Evolutionary conservation across 2,329 filamentous ascomycete genomes (phyloP).

Genomic region (Dothideomycetes sp.): DNA sequence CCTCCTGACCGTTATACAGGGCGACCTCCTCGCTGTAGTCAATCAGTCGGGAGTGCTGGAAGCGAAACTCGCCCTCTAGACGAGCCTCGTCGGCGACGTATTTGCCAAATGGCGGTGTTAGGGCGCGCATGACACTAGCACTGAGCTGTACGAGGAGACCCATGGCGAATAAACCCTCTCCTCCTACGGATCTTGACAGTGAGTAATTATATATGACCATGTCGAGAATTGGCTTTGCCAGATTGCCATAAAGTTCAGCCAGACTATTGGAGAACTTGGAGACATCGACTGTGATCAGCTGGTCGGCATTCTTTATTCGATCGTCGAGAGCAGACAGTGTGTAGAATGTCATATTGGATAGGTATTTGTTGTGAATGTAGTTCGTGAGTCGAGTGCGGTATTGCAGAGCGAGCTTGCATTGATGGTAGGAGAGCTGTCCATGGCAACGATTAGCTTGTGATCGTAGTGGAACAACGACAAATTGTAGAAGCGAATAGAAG

Average conservation of each 20-base stretch:
- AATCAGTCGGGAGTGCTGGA: constrained; percentile 87
- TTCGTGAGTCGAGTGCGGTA: constrained; percentile 92
- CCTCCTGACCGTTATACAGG: constrained; percentile 80
- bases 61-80: constrained; percentile 90
- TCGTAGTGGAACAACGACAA: neutral
- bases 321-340: constrained; percentile 91
- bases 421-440: constrained; percentile 81
- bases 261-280: constrained; percentile 92
- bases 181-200: constrained; percentile 86
- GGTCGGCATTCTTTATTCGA: constrained; percentile 95
- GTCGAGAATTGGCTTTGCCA: constrained; percentile 88
- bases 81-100: constrained; percentile 94
- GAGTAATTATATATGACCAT: constrained; percentile 97
- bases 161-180: constrained; percentile 94
- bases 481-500: neutral
- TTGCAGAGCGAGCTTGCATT: constrained; percentile 84
- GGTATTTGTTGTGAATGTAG: constrained; percentile 87
- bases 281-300: constrained; percentile 93
- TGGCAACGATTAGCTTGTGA: neutral
- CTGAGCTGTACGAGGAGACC: constrained; percentile 85
- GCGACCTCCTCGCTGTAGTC: constrained; percentile 95
- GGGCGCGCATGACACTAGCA: constrained; percentile 80
- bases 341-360: constrained; percentile 97
- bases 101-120: constrained; percentile 93
- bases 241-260: constrained; percentile 89